These are phyloP conservation scores for Solanum medicagineum DNA, from an alignment of 257 asterid species.

Conservation along the genomic window DNA sequence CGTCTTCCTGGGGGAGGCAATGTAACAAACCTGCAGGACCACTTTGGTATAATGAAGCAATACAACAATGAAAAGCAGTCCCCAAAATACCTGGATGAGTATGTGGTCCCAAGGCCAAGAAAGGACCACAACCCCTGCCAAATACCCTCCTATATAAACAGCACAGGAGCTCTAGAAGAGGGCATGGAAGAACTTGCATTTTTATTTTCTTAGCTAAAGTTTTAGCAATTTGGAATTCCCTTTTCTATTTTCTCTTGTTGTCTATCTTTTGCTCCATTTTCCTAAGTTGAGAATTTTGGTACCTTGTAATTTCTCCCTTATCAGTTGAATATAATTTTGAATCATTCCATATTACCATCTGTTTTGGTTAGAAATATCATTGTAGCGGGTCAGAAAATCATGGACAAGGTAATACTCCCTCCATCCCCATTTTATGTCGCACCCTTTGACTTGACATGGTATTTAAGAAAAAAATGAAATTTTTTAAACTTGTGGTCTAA, in stretches of 20 bases:
- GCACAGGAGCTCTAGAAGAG: not conserved
- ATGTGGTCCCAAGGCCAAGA: not conserved
- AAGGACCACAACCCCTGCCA: not conserved
- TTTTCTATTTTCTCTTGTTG: not conserved
- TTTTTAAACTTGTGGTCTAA: too few relatives aligned
- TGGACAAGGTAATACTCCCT: not conserved
- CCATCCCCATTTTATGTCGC: too few relatives aligned
- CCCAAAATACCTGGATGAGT: not conserved
- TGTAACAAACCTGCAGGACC: not conserved
- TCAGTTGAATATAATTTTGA: not conserved
- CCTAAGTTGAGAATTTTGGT: not conserved
- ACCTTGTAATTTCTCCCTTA: not conserved
- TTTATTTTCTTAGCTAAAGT: not conserved
- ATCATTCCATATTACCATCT: not conserved
- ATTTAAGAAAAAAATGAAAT: too few relatives aligned
- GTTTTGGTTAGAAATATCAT: not conserved
- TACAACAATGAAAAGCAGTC: not conserved
- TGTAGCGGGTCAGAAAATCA: not conserved
- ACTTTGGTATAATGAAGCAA: not conserved
- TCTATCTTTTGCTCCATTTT: not conserved
- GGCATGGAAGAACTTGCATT: not conserved
- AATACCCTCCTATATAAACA: not conserved
- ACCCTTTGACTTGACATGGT: too few relatives aligned
- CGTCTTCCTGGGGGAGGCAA: not conserved
- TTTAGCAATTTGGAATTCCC: not conserved